Base-by-base conservation (phyloP, 345 rosid genomes). In the Eucalyptus polybractea region DNA sequence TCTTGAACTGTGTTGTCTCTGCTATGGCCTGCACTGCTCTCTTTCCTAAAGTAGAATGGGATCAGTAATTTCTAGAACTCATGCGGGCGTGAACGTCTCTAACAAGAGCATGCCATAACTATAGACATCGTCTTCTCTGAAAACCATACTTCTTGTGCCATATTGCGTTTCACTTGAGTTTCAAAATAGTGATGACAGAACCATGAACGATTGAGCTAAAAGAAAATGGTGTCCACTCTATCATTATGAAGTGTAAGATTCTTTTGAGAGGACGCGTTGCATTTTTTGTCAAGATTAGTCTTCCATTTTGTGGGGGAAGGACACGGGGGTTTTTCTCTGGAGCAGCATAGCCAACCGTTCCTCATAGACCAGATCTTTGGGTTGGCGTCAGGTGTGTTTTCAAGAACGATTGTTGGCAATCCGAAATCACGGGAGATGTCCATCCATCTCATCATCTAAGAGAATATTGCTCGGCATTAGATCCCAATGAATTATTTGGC, bases 31-130 rank as follows among this genome's bases (percentile, higher is more conserved):
- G 51, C 53, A 44, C 21, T 3, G 22, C 7, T 49, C 11, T 86
- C 58, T 45, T 85, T 85, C 87, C 54, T 47, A 1, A 27, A 85
- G 65, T 44, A 90, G 27, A 29, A 62, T 21, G 6, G 92, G 90
- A 65, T 93, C 92, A 7, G 72, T 22, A 69, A 89, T 47, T 10
- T 11, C 91, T 29, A 10, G 50, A 5, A 89, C 16, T 42, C 42
- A n/a, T 37, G 86, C 80, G 1, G 92, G 80, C 42, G 90, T 88
- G 53, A 93, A 80, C 87, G 87, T 58, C 87, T 92, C 90, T 15
- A 90, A 33, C 81, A 91, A 47, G 6, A 93, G 87, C 12, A 92
- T 90, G 5, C 93, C 90, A 58, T 80, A 93, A 50, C 91, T 91
- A 50, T 90, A 90, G 49, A 92, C 89, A 83, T 92, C 90, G 3